Conservation (phyloP, 2,329 filamentous ascomycete species). For the Calonectria fujianensis region DNA sequence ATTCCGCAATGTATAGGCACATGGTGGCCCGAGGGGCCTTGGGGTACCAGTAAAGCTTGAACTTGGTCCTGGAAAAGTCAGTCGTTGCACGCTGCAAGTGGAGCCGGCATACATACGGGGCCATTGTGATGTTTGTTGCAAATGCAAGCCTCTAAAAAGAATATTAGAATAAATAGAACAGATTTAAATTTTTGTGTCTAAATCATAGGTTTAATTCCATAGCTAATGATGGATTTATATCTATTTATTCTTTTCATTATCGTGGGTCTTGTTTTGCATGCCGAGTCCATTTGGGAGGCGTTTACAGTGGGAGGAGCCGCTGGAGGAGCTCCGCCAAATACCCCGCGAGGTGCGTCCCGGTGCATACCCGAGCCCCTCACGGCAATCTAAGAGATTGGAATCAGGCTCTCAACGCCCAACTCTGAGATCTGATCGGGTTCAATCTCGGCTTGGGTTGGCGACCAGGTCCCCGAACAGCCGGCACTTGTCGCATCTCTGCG, state of each 20-base stretch:
- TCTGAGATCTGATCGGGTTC: neutral
- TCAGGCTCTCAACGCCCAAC: neutral
- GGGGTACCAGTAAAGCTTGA: constrained; percentile 41
- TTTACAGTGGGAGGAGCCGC: neutral
- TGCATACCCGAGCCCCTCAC: constrained; percentile 9
- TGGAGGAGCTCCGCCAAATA: constrained; percentile 18
- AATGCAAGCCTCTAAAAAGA: neutral
- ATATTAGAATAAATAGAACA: neutral
- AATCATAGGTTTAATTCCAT: neutral
- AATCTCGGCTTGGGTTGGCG: neutral
- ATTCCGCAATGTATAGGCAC: constrained; percentile 41
- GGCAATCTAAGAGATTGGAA: neutral
- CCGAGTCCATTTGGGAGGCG: neutral
- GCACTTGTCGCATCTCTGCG: neutral
- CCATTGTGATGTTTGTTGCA: neutral
- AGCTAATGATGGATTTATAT: neutral
- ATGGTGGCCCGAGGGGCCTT: constrained; percentile 41
- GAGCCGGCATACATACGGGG: neutral
- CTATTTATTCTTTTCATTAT: constrained; percentile 9
- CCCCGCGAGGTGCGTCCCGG: neutral
- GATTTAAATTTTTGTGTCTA: neutral
- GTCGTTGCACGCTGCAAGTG: neutral
- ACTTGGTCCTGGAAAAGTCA: neutral
- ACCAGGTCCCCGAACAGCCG: neutral
- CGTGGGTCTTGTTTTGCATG: neutral